phyloP scores from a whole-genome alignment of 768 basidiomycete species.

The Serendipita sp. region DNA sequence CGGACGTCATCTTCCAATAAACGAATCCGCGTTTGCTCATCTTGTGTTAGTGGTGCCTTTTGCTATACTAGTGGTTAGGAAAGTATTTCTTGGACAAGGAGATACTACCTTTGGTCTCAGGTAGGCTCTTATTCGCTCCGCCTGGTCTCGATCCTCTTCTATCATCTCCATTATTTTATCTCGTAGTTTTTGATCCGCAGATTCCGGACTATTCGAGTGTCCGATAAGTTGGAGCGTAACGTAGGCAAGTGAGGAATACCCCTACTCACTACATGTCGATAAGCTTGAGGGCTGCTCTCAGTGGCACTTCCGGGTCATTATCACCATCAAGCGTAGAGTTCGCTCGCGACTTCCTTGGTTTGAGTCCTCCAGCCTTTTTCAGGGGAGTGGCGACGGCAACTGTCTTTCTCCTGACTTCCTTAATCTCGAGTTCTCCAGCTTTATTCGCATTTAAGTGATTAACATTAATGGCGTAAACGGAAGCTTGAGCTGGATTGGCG shows the following conservation, averaged over 20 bases:
- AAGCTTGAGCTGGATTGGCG: constrained; percentile 1
- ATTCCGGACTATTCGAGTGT: not conserved
- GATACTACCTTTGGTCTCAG: not conserved
- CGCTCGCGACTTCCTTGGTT: not conserved
- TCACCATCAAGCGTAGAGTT: not conserved
- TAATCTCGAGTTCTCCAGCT: not conserved
- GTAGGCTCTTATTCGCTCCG: not conserved
- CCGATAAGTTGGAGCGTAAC: not conserved
- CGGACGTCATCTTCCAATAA: not conserved
- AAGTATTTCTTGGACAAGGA: not conserved
- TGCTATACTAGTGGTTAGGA: not conserved
- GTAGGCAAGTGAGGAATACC: not conserved
- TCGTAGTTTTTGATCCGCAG: not conserved
- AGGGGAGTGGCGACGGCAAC: not conserved
- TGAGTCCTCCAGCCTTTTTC: not conserved
- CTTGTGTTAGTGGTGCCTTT: not conserved
- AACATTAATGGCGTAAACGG: not conserved
- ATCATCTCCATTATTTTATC: not conserved
- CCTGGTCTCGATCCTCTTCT: not conserved
- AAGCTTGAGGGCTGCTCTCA: not conserved
- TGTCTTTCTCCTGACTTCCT: not conserved
- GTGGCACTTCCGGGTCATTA: not conserved
- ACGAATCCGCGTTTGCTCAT: not conserved
- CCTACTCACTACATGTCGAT: not conserved
- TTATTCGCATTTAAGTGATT: too few relatives aligned